Evolutionary conservation across 345 rosid genomes (phyloP), one percentile per base, ranked within the genome.

Genomic region (Acer yangbiense): DNA sequence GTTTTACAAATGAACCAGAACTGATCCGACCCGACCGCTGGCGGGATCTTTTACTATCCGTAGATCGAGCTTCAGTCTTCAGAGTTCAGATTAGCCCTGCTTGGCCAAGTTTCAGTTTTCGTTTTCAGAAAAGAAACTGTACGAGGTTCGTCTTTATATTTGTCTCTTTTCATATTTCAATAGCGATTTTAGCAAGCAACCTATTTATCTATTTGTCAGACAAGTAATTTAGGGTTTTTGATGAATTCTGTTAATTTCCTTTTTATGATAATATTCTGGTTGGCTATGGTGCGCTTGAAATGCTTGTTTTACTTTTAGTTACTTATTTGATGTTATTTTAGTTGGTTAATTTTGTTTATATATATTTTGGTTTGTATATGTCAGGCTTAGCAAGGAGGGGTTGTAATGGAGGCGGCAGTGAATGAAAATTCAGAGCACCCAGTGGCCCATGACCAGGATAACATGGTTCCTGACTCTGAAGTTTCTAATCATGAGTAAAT

Each of bases 381-480:
- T 18, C 71, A 43, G 25, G 43, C 6, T 41, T 44, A 68, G 50
- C 54, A 43, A 43, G 7, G 16, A n/a, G 71, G 29, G 21, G n/a
- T 66, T 41, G 20, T 41, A 18, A 32, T 67, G 71, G 29, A 67
- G 54, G 43, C 23, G 54, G 52, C 27, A 4, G 64, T 60, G 23
- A 67, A 67, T 41, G 71, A 67, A 67, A 67, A 43, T 21, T 41
- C 27, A 18, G 63, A 71, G 63, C 74, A 8, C 5, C 32, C 20
- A 17, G 27, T 71, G 5, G 74, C 55, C 32, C 44, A 16, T 55
- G 23, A 18, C 4, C 64, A 18, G 16, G 74, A 71, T 32, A 17
- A 71, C 13, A 55, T 55, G 23, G 74, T 29, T 71, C 63, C 74
- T 32, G 74, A 71, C 55, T 44, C 74, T 32, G 74, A 71, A 25